phyloP scores from a whole-genome alignment of 805 yeast genomes.

The Kuraishia molischiana region DNA sequence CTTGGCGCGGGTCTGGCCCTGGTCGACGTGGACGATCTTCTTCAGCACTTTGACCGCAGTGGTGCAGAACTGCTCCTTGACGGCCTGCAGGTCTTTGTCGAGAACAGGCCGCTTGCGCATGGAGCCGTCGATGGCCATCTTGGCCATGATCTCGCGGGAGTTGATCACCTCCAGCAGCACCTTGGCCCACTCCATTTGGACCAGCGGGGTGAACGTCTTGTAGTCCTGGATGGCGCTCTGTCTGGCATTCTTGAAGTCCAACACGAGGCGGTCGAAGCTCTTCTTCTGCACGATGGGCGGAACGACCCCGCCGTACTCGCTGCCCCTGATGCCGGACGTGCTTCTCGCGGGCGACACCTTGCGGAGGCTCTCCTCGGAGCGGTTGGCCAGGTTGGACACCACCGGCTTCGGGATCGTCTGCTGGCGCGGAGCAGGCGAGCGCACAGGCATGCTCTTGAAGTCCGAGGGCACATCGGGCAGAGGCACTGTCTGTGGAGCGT shows the following conservation, averaged over 20 bases:
- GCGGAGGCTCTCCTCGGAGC: not conserved
- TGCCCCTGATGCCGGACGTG: not conserved
- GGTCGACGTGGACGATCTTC: conserved; percentile 35
- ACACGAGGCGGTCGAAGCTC: conserved; percentile 7
- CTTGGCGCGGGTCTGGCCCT: conserved; percentile 46
- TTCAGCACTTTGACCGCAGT: conserved; percentile 54
- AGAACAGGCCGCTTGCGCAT: conserved; percentile 22
- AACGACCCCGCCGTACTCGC: not conserved
- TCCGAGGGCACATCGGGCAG: conserved; percentile 1
- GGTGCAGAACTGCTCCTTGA: conserved; percentile 42
- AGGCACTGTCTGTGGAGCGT: not conserved
- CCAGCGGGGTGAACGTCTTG: conserved; percentile 30
- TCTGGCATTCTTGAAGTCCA: conserved; percentile 18
- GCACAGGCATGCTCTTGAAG: conserved; percentile 1
- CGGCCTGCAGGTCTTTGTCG: conserved; percentile 34
- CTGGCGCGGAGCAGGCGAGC: conserved; percentile 1
- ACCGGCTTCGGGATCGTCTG: not conserved
- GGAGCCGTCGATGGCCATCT: conserved; percentile 38
- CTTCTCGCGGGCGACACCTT: not conserved
- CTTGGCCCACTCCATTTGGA: conserved; percentile 61
- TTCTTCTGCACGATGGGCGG: not conserved
- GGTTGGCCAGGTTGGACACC: not conserved
- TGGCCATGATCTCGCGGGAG: conserved; percentile 28
- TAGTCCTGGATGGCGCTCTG: conserved; percentile 24
- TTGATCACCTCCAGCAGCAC: conserved; percentile 38